phyloP scores from a whole-genome alignment of 2,329 filamentous ascomycete species.

The Ilyonectria mors-panacis region DNA sequence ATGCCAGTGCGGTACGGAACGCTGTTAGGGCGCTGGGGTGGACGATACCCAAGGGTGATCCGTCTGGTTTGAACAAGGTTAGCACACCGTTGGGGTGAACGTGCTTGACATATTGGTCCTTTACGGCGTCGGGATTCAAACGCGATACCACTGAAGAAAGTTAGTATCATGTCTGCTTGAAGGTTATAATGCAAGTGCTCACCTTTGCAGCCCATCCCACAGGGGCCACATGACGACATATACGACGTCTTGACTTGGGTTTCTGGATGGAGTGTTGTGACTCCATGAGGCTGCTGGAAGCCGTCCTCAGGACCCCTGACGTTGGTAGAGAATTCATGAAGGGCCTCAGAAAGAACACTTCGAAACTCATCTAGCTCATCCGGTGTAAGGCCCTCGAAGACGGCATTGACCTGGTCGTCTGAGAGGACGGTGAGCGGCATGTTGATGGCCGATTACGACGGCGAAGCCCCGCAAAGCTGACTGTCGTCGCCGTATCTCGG shows the following conservation, averaged over 20 bases:
- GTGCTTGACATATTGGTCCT: conserved; percentile 49
- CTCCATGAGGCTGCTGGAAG: conserved; percentile 70
- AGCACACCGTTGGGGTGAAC: conserved; percentile 75
- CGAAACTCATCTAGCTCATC: conserved; percentile 69
- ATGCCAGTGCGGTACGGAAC: conserved; percentile 83
- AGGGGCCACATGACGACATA: conserved; percentile 78
- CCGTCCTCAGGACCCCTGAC: conserved; percentile 61
- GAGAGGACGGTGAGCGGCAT: conserved; percentile 74
- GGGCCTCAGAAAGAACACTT: conserved; percentile 63
- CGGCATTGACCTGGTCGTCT: conserved; percentile 67
- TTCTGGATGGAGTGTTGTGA: conserved; percentile 61
- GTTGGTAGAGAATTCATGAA: conserved; percentile 75
- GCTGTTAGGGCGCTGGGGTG: conserved; percentile 83
- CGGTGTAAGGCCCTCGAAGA: conserved; percentile 68
- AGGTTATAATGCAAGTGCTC: conserved; percentile 13
- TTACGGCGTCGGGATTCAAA: conserved; percentile 57
- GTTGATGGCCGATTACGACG: conserved; percentile 25
- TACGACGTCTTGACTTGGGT: conserved; percentile 76
- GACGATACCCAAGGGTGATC: conserved; percentile 76
- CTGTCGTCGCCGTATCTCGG: conserved; percentile 21
- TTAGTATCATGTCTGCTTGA: background rate
- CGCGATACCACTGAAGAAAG: conserved; percentile 73
- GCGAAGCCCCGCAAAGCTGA: conserved; percentile 9
- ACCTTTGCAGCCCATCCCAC: conserved; percentile 79
- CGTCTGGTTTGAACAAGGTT: conserved; percentile 76